Base-by-base conservation (phyloP, 176 grass and related monocot genomes). In the Lolium perenne region DNA sequence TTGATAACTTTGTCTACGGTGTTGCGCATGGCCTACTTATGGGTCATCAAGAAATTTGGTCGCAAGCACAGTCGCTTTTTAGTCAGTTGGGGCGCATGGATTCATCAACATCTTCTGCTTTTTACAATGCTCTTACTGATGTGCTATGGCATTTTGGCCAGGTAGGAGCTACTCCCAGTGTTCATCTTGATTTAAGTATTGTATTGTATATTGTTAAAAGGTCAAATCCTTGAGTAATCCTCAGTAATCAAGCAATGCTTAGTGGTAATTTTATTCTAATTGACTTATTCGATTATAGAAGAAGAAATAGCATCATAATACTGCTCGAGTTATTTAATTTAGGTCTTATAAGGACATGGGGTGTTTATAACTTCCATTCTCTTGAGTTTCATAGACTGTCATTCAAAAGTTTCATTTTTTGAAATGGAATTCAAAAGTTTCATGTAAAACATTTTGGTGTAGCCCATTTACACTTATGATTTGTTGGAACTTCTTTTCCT, bases 71-170 rank as follows among this genome's bases (percentile, higher is more conserved):
- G 22, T 88, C 90, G 10, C 92, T 99, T 64, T 99, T 99, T 73
- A 88, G 94, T 76, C 87, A 99, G 61, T 61, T 99, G 84, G 93
- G 87, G 54, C 85, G 65, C 63, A 99, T 96, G 94, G 97, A 99
- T 89, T 60, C 88, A 60, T 76, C 97, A 89, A 96, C 97, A 73
- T 96, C 97, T 23, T 99, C 94, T 64, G 97, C 97, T 58, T 99
- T 99, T 82, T 99, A 99, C 66, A 99, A 99, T 85, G 97, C 97
- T 61, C 88, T 99, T n/a, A 99, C 94, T 77, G 97, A 99, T 86
- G 90, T 99, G 87, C 83, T 99, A 71, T 99, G 97, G 97, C 97
- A 99, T 94, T 96, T 99, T 91, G 97, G 97, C 51, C 97, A 99
- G 97, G 97, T 99, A 90, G 78, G 69, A 81, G 76, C 79, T 74